Evolutionary conservation across 2,329 filamentous ascomycete species (phyloP).

Genomic region (Colletotrichum plurivorum): DNA sequence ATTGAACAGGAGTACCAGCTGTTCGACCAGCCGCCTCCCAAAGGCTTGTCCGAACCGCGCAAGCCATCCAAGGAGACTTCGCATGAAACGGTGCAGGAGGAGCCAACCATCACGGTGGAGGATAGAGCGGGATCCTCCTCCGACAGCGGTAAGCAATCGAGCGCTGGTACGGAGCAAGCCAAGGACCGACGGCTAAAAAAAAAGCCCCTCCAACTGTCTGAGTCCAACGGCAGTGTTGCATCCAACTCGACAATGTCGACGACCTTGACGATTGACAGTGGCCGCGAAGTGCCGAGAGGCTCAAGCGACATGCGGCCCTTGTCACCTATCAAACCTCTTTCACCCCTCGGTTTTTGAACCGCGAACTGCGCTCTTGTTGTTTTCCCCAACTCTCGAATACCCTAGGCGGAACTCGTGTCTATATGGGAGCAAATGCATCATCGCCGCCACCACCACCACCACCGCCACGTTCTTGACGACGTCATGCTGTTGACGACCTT

Average conservation of each 20-base stretch:
- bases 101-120: slow-evolving; percentile 45
- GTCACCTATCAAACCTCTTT: slow-evolving; percentile 77
- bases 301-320: slow-evolving; percentile 67
- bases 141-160: slow-evolving; percentile 72
- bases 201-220: slow-evolving; percentile 57
- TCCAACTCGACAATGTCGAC: slow-evolving; percentile 62
- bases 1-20: slow-evolving; percentile 78
- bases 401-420: slow-evolving; percentile 38
- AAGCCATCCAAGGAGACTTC: slow-evolving; percentile 38
- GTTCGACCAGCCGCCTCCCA: slow-evolving; percentile 71
- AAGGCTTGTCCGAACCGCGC: slow-evolving; percentile 58
- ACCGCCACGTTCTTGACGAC: slow-evolving; percentile 47
- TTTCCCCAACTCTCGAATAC: slow-evolving; percentile 36
- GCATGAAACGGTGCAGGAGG: slow-evolving; percentile 40
- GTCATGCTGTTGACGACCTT: slow-evolving; percentile 52
- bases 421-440: slow-evolving; percentile 31
- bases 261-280: slow-evolving; percentile 61
- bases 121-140: slow-evolving; percentile 67
- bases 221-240: slow-evolving; percentile 59
- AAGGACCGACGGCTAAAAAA: slow-evolving; percentile 57
- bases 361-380: slow-evolving; percentile 39
- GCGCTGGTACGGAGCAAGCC: slow-evolving; percentile 46
- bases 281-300: slow-evolving; percentile 52
- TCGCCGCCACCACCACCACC: slow-evolving; percentile 26
- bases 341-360: slow-evolving; percentile 70